Evolutionary conservation across 768 basidiomycete genomes (phyloP).

Genomic region (Auriculariales sp.): DNA sequence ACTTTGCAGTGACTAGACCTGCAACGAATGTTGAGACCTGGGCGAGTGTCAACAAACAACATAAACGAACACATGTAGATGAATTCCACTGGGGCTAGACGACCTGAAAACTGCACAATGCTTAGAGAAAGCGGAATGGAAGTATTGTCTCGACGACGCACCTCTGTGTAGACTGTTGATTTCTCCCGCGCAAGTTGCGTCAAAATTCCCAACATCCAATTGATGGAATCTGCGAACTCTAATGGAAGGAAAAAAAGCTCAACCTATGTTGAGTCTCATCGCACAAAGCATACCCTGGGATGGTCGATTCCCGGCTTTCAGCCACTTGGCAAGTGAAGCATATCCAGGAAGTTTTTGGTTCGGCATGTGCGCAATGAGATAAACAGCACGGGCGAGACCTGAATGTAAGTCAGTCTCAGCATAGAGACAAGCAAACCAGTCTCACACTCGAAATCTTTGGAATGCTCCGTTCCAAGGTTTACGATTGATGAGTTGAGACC

Average conservation of each 20-base stretch:
- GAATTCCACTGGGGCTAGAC: constrained; percentile 63
- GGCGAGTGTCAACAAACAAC: background rate
- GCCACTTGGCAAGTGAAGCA: background rate
- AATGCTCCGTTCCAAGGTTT: background rate
- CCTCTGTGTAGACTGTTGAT: constrained; percentile 1
- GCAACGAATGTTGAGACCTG: background rate
- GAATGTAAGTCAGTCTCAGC: background rate
- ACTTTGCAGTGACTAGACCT: constrained; percentile 55
- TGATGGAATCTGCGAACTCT: no score
- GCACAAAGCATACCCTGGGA: no score
- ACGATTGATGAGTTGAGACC: background rate
- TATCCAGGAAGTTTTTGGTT: background rate
- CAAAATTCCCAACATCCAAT: constrained; percentile 31
- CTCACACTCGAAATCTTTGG: background rate
- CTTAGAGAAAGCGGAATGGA: constrained; percentile 31
- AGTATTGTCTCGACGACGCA: constrained; percentile 17
- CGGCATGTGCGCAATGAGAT: background rate
- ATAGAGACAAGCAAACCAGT: background rate
- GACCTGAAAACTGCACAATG: constrained; percentile 30
- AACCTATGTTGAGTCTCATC: no score
- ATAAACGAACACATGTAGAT: constrained; percentile 55
- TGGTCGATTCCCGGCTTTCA: no score
- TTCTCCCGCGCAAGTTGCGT: constrained; percentile 14
- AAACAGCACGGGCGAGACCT: background rate
- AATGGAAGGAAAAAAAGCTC: no score